phyloP scores from a whole-genome alignment of 1,139 yeast genomes.

The Kurtzmaniella quercitrusa region DNA sequence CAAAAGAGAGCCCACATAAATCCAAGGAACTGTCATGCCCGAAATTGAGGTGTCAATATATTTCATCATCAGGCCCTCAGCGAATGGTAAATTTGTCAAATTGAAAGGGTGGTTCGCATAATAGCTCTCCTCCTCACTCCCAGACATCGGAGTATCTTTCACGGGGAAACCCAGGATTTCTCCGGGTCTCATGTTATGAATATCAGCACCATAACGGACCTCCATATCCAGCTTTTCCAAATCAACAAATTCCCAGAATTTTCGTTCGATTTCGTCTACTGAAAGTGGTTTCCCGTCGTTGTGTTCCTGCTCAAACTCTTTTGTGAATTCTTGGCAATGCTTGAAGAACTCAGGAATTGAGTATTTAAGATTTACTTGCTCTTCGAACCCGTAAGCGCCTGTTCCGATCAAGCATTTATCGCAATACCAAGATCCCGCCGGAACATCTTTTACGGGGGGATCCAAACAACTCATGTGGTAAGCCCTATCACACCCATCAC shows the following conservation, averaged over 20 bases:
- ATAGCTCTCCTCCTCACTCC: constrained; percentile 8
- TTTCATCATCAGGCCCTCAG: constrained; percentile 60
- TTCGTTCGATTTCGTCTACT: constrained; percentile 44
- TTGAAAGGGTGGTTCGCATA: constrained; percentile 64
- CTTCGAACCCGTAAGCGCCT: constrained; percentile 88
- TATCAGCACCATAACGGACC: constrained; percentile 77
- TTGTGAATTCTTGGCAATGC: constrained; percentile 51
- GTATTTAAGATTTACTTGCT: constrained; percentile 54
- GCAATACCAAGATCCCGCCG: constrained; percentile 72
- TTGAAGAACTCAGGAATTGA: constrained; percentile 57
- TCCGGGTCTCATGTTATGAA: constrained; percentile 56
- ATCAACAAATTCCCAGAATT: constrained; percentile 60
- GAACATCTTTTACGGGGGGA: constrained; percentile 48
- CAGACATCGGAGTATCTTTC: constrained; percentile 19
- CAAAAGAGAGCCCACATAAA: constrained; percentile 68
- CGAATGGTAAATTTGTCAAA: constrained; percentile 61
- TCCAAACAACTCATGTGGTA: constrained; percentile 64
- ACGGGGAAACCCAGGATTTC: constrained; percentile 69
- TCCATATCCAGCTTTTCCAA: constrained; percentile 42
- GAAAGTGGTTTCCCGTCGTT: constrained; percentile 29
- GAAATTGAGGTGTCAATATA: constrained; percentile 60
- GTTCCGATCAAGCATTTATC: constrained; percentile 79
- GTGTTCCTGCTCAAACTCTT: constrained; percentile 29
- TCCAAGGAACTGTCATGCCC: constrained; percentile 85
- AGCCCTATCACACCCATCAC: constrained; percentile 71